These are phyloP conservation scores for Ophiocordyceps sinensis DNA, from an alignment of 2,329 filamentous ascomycete species.

Conservation along the genomic window DNA sequence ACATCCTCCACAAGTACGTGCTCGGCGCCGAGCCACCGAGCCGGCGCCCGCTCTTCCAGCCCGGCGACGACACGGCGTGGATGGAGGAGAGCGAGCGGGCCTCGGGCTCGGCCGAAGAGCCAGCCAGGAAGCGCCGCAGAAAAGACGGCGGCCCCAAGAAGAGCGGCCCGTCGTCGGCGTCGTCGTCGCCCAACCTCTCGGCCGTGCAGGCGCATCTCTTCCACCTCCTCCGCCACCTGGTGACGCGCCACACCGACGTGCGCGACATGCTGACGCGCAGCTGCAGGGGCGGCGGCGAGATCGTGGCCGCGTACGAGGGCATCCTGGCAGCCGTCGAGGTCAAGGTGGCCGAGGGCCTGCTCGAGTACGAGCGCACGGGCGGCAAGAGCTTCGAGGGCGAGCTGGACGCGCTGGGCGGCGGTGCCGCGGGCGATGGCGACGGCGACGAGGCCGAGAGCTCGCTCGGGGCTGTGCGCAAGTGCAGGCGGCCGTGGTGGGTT, in stretches of 20 bases:
- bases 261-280: constrained; percentile 67
- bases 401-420: constrained; percentile 7
- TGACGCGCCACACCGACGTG: constrained; percentile 67
- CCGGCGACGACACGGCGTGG: constrained; percentile 37
- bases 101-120: constrained; percentile 26
- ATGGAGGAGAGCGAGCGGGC: constrained; percentile 18
- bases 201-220: constrained; percentile 89
- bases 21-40: constrained; percentile 49
- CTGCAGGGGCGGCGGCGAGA: constrained; percentile 46
- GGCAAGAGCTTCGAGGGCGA: constrained; percentile 34
- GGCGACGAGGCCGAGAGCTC: constrained; percentile 41
- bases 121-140: constrained; percentile 38
- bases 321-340: constrained; percentile 63
- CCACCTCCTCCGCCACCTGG: constrained; percentile 71
- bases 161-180: constrained; percentile 1
- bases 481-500: constrained; percentile 77
- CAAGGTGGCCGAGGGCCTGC: constrained; percentile 56
- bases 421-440: constrained; percentile 2
- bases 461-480: constrained; percentile 52
- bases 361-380: constrained; percentile 45
- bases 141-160: constrained; percentile 24
- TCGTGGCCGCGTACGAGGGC: constrained; percentile 55
- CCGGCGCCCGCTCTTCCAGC: constrained; percentile 60
- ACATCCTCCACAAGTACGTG: constrained; percentile 73
- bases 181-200: constrained; percentile 47